Evolutionary conservation across 164 flowering plant species (phyloP), one percentile per base, ranked within the genome.

Genomic region (Nelumbo lutea): DNA sequence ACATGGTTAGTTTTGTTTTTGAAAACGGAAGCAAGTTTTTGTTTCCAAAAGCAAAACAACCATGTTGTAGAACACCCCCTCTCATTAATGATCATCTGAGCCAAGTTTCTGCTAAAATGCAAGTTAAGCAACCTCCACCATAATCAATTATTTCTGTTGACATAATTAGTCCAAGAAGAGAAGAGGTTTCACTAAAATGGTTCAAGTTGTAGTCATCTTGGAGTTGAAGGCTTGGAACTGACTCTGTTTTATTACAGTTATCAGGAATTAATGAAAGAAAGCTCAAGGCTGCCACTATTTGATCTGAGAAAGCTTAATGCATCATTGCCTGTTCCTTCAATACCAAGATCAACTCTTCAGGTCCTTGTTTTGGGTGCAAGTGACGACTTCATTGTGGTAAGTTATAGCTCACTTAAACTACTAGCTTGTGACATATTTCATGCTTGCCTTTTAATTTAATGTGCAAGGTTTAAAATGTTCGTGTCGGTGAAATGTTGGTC

Each of bases 321-420:
- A 50, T 82, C 96, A 40, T 87, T 93, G 77, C 97, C 98, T 50
- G 94, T 90, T 64, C 89, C 93, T 67, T 75, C 81, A 56, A 80
- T 79, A 15, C 83, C 87, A 64, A 79, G 76, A 71, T 76, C 86
- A 57, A 78, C 82, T 65, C 61, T 83, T 56, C 59, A 83, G 59
- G 65, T 94, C 70, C 88, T 88, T 53, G 86, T 91, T 9, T 27
- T 94, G 82, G 98, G 97, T 69, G 91, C 93, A 67, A 82, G 72
- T 39, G 79, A 91, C 77, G 98, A 94, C 80, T 88, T 91, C 84
- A 91, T 91, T 62, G 98, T 94, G 92, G 98, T 93, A 79, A 81
- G 65, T 53, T 53, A 53, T 53, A 50, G n/a, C 57, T 11, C 57
- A 53, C 14, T 1, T 53, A 0, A 4, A 53, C 14, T 10, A 11